Evolutionary conservation across 495 filamentous ascomycete species (phyloP).

Genomic region (Aspergillus conjunctus): DNA sequence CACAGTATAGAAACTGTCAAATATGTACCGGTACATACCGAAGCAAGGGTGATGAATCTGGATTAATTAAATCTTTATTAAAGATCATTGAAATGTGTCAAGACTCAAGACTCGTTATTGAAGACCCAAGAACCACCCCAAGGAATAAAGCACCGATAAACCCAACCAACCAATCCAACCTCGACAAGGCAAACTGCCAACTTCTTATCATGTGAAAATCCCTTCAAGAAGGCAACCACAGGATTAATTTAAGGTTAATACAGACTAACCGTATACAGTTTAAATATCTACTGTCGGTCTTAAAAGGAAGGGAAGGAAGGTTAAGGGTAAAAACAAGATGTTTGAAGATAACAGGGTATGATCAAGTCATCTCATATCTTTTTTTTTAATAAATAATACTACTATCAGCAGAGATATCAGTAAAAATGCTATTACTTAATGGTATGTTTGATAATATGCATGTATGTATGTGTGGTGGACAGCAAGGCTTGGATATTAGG

Average conservation of each 20-base stretch:
- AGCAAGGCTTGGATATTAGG: not conserved
- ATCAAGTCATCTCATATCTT: not conserved
- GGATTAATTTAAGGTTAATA: conserved; percentile 6
- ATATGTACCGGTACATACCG: too few species aligned
- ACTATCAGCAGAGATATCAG: not conserved
- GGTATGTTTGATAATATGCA: conserved; percentile 4
- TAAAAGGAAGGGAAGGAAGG: not conserved
- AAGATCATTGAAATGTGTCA: too few species aligned
- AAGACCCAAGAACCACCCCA: too few species aligned
- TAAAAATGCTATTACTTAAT: conserved; percentile 1
- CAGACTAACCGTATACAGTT: not conserved
- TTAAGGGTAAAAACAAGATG: not conserved
- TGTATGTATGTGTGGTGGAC: not conserved
- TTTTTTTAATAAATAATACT: not conserved
- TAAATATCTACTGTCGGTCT: not conserved
- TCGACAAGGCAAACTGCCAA: not conserved
- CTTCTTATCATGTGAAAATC: not conserved
- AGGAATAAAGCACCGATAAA: not conserved
- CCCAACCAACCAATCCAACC: not conserved
- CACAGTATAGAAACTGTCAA: too few species aligned
- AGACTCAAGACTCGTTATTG: too few species aligned
- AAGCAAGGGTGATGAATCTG: too few species aligned
- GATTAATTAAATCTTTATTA: too few species aligned
- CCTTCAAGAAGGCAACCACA: not conserved
- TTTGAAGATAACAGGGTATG: not conserved